Evolutionary conservation across 169 alveolate genomes (phyloP), one percentile per base, ranked within the genome.

Genomic region (Cryptosporidium meleagridis): DNA sequence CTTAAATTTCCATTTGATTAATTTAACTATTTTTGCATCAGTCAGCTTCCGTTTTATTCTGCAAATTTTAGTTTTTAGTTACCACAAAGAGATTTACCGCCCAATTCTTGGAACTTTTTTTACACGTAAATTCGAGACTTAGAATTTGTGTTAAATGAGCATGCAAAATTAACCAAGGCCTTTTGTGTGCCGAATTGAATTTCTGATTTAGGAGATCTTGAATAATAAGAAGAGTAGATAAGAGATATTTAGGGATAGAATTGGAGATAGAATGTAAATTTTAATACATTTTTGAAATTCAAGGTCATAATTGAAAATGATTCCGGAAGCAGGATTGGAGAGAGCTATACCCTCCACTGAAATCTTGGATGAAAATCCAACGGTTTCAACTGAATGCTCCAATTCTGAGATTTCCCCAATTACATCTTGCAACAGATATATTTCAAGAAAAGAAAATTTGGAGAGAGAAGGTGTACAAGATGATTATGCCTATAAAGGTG

Each of bases 341-440:
- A 37, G 31, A 41, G 37, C 31, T 16, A 18, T 51, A 10, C 18
- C 53, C 41, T 71, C 69, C 16, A 26, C 44, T 51, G 86, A 73
- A 18, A 31, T n/a, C 3, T 29, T 73, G 70, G 86, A 73, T 10
- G 86, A 73, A n/a, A 73, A 73, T 26, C 86, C 70, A 23, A 73
- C 86, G 14, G 61, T 41, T 16, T 73, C 86, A 16, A 73, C 86
- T 7, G 72, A 73, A 33, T 55, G 86, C 70, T 73, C 86, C 6
- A 59, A 31, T 51, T 55, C 71, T 7, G 86, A 73, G 52, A n/a
- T 21, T 16, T 21, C 86, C 23, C 52, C 86, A 6, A n/a, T 53
- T 33, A 18, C 33, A 58, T 18, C 55, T 4, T 18, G 71, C 6
- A 23, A 37, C 26, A 12, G 23, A n/a, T 37, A 37, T 23, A 37